phyloP scores from a whole-genome alignment of 73 alveolate genomes.

The Symbiodinium pilosum region DNA sequence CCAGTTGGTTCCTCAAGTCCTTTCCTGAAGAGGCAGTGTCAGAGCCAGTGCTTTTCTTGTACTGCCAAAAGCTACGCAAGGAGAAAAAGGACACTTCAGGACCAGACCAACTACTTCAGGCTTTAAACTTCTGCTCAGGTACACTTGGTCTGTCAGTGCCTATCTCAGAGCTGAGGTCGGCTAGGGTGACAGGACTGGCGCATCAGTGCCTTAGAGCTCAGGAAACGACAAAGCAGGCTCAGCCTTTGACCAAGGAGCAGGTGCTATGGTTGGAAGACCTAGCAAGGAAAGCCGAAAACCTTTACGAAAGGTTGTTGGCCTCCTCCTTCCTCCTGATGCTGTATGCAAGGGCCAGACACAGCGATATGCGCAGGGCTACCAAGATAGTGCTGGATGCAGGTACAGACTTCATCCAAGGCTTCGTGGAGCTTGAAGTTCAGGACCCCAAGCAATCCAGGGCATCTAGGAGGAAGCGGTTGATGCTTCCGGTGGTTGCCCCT shows the following conservation, averaged over 20 bases:
- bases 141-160: neutral
- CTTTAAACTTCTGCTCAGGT: neutral
- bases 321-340: neutral
- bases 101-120: neutral
- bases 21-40: neutral
- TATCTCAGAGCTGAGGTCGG: neutral
- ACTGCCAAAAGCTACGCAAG: neutral
- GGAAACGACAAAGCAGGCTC: neutral
- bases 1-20: neutral
- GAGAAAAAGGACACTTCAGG: neutral
- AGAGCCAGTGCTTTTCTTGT: neutral
- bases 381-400: neutral
- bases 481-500: neutral
- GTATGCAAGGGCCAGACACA: neutral
- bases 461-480: neutral
- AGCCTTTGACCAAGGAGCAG: neutral
- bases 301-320: neutral
- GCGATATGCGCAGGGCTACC: neutral
- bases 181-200: constrained; percentile 12
- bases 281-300: neutral
- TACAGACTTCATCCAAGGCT: neutral
- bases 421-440: neutral
- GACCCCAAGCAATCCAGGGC: constrained; percentile 1
- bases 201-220: neutral
- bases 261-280: neutral